A percentile compares a stretch with the other conserved stretches of the same genome.
These are phyloP conservation scores for Chaetomiaceae sp. DNA, from an alignment of 2,329 filamentous ascomycete genomes.

Conservation along the genomic window DNA sequence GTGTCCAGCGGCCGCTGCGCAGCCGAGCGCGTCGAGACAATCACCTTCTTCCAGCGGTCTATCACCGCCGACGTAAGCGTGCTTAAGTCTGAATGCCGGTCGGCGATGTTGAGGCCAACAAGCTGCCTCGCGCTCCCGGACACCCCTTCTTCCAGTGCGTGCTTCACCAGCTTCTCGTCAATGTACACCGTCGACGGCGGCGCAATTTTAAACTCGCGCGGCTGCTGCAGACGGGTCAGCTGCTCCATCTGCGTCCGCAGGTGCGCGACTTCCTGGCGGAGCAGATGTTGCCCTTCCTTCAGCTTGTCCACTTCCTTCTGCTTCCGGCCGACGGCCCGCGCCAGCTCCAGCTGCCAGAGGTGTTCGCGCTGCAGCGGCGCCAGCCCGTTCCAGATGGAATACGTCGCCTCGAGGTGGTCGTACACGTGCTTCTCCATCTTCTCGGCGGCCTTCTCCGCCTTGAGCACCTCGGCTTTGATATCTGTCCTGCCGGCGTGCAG, in stretches of 20 bases:
- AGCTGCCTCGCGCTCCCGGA: slow-evolving; percentile 32
- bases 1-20: slow-evolving; percentile 44
- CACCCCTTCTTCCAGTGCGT: slow-evolving; percentile 41
- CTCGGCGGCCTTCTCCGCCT: slow-evolving; percentile 47
- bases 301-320: slow-evolving; percentile 49
- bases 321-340: slow-evolving; percentile 51
- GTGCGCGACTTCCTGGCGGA: slow-evolving; percentile 52
- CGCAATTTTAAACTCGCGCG: slow-evolving; percentile 50
- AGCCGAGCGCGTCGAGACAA: slow-evolving; percentile 43
- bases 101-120: slow-evolving; percentile 44
- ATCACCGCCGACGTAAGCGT: slow-evolving; percentile 50
- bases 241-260: slow-evolving; percentile 55
- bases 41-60: slow-evolving; percentile 56
- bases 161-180: slow-evolving; percentile 42
- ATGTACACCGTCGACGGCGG: slow-evolving; percentile 48
- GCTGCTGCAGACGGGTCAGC: slow-evolving; percentile 52
- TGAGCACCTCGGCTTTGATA: slow-evolving; percentile 41
- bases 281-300: slow-evolving; percentile 42
- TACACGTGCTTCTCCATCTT: slow-evolving; percentile 62
- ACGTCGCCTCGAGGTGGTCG: slow-evolving; percentile 72
- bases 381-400: slow-evolving; percentile 67
- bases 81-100: slow-evolving; percentile 47
- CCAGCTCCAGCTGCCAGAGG: slow-evolving; percentile 57
- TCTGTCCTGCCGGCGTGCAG: slow-evolving; percentile 36
- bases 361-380: slow-evolving; percentile 49